phyloP scores from a whole-genome alignment of 2,329 filamentous ascomycete genomes.

The Penicillium sp. region DNA sequence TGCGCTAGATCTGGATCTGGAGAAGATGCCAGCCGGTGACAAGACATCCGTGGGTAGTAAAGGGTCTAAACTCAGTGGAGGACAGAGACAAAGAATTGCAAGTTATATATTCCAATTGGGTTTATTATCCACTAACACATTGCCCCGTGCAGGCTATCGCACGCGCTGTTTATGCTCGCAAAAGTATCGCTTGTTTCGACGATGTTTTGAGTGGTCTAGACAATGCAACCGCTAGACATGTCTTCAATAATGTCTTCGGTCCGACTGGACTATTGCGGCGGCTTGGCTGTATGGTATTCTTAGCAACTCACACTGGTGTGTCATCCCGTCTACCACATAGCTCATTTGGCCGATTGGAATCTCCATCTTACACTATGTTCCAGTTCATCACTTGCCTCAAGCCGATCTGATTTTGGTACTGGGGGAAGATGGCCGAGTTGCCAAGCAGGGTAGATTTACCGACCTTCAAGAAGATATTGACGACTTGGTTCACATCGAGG shows the following conservation, averaged over 20 bases:
- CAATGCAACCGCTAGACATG: constrained; percentile 36
- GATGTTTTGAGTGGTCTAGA: constrained; percentile 46
- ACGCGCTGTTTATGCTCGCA: constrained; percentile 44
- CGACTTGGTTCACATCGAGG: background rate
- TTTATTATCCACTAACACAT: background rate
- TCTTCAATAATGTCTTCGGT: constrained; percentile 43
- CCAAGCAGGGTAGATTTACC: background rate
- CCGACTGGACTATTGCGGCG: constrained; percentile 44
- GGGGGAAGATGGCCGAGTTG: background rate
- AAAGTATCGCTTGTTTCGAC: constrained; percentile 44
- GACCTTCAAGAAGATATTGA: background rate
- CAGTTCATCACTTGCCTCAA: background rate
- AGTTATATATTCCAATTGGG: background rate
- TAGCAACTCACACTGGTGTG: constrained; percentile 43
- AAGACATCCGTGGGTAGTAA: constrained; percentile 45
- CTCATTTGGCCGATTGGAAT: background rate
- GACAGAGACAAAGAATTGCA: constrained; percentile 46
- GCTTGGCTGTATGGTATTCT: constrained; percentile 42
- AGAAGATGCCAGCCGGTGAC: constrained; percentile 26
- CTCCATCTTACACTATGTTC: background rate
- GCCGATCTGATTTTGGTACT: background rate
- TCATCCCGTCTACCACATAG: background rate
- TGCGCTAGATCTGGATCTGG: constrained; percentile 29
- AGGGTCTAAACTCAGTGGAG: constrained; percentile 47
- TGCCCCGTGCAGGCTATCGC: constrained; percentile 33